Base-by-base conservation (phyloP, 306 rosid species). In the Lathyrus oleraceus region DNA sequence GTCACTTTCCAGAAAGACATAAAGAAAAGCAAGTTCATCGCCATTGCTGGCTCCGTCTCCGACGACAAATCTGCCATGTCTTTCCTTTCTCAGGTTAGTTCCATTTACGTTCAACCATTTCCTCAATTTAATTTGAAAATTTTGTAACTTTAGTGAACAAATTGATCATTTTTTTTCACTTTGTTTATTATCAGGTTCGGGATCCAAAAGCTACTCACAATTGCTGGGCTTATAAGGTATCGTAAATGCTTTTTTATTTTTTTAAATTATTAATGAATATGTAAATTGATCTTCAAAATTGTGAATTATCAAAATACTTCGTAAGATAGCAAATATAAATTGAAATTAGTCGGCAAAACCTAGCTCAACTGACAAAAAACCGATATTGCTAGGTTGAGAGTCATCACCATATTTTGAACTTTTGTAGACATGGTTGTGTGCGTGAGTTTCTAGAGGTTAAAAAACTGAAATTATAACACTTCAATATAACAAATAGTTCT, bases 221-320 rank as follows among this genome's bases (percentile, higher is more conserved):
- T 79, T 89, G 95, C 72, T 92, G 98, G 96, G 96, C 98, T 27
- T 92, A 87, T 67, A 85, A 90, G 98, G 98, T 92, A 70, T 45
- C 28, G 0, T 72, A 52, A 61, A 20, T 6, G 39, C 12, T 13
- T 1, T 36, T 20, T 23, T n/a, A n/a, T n/a, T 5, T 27, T 75
- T 43, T 30, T 5, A 10, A 42, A 43, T 44, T 44, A 20, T 15
- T 15, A 7, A 8, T 39, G 45, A 6, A 15, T 15, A 15, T 1
- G 54, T 0, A 15, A 6, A 48, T 7, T 47, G 9, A 15, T 47
- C 20, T 19, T 15, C 20, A 14, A 15, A 47, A 47, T 15, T 47
- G 53, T 47, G 20, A 14, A 14, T 10, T 4, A 5, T 14, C 7
- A 4, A 44, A 13, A 5, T 44, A 44, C 2, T 44, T 44, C 17